Conservation (phyloP, 2,329 filamentous ascomycete species). For the Claviceps africana region DNA sequence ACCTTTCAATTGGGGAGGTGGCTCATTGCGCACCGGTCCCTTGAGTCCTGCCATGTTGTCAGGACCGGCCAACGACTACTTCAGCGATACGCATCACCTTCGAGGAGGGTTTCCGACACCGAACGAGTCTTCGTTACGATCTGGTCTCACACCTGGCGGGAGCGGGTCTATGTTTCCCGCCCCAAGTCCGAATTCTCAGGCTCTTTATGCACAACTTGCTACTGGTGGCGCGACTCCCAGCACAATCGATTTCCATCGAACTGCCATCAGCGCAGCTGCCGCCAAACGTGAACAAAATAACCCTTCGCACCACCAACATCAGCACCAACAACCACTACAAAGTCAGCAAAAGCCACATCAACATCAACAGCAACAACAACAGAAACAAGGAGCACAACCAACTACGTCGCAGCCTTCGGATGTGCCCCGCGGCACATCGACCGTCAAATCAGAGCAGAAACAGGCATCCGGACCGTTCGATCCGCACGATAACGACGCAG, state of each 20-base stretch:
- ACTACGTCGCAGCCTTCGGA: conserved; percentile 44
- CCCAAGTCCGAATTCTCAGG: conserved; percentile 74
- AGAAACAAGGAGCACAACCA: conserved; percentile 11
- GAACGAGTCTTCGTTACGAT: conserved; percentile 87
- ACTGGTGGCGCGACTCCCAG: conserved; percentile 76
- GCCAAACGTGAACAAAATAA: conserved; percentile 40
- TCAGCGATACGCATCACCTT: conserved; percentile 63
- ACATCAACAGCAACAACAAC: conserved; percentile 22
- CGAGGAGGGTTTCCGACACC: conserved; percentile 82
- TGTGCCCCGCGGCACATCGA: conserved; percentile 23
- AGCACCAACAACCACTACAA: conserved; percentile 7
- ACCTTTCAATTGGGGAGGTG: conserved; percentile 64
- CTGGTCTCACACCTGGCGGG: conserved; percentile 83
- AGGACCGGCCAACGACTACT: conserved; percentile 76
- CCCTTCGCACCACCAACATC: conserved; percentile 15
- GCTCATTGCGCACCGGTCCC: conserved; percentile 80
- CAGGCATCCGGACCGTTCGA: conserved; percentile 55
- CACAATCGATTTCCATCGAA: conserved; percentile 88
- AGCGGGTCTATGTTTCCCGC: conserved; percentile 96
- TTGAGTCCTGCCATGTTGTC: conserved; percentile 95
- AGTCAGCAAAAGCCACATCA: conserved; percentile 21
- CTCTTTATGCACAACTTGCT: conserved; percentile 64
- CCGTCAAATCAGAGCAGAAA: conserved; percentile 35
- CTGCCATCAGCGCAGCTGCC: conserved; percentile 66
- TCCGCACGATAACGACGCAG: conserved; percentile 86